phyloP scores from a whole-genome alignment of 495 filamentous ascomycete genomes.

The Pseudevernia furfuracea region DNA sequence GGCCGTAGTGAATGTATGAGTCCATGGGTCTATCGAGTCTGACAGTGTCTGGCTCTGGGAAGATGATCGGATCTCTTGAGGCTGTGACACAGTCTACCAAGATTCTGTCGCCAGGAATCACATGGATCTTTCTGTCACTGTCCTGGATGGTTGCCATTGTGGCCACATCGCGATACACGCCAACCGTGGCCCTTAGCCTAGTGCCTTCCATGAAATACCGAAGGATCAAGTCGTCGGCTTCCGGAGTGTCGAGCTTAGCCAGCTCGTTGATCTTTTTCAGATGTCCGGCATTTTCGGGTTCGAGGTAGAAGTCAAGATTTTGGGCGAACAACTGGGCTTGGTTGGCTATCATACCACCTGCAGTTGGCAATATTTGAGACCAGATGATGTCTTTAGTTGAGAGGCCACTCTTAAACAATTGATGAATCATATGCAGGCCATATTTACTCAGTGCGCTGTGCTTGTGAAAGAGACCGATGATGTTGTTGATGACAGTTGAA shows the following conservation, averaged over 20 bases:
- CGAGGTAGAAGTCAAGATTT: conserved; percentile 70
- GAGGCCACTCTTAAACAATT: conserved; percentile 52
- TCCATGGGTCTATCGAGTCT: conserved; percentile 55
- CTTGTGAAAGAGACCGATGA: conserved; percentile 37
- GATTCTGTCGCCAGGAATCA: conserved; percentile 43
- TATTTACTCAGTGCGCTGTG: conserved; percentile 50
- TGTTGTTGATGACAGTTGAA: conserved; percentile 37
- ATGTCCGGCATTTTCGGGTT: conserved; percentile 43
- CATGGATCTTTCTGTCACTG: conserved; percentile 33
- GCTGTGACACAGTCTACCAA: conserved; percentile 47
- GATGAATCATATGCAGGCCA: conserved; percentile 63
- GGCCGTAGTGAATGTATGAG: conserved; percentile 57
- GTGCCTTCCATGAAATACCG: conserved; percentile 52
- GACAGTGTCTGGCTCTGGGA: conserved; percentile 59
- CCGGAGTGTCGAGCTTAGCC: conserved; percentile 38
- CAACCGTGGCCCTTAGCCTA: conserved; percentile 48
- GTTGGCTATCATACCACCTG: conserved; percentile 55
- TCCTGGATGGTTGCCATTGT: conserved; percentile 38
- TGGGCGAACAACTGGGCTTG: conserved; percentile 67
- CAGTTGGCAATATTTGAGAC: conserved; percentile 58
- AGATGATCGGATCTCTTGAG: conserved; percentile 49
- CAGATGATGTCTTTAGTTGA: conserved; percentile 60
- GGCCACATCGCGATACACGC: conserved; percentile 43
- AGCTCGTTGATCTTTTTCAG: conserved; percentile 51
- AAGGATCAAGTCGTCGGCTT: conserved; percentile 41